Conservation (phyloP, 2,329 filamentous ascomycete genomes). For the Penicillium occitanis region DNA sequence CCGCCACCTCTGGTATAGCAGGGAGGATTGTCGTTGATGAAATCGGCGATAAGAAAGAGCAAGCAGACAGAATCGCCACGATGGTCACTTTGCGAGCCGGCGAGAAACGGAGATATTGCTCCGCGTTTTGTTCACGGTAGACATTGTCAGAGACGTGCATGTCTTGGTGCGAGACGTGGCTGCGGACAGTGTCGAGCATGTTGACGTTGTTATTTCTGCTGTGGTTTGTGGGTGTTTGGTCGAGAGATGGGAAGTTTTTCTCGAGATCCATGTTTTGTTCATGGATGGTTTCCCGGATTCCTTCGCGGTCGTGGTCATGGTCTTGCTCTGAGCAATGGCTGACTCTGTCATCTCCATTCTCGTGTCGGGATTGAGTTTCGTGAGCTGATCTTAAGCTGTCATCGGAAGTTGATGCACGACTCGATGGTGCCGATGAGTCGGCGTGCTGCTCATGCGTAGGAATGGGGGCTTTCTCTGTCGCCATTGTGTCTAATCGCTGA, state of each 20-base stretch:
- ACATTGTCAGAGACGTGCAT: constrained; percentile 31
- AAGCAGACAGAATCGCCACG: constrained; percentile 68
- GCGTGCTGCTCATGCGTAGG: background rate
- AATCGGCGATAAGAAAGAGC: constrained; percentile 72
- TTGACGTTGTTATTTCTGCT: constrained; percentile 22
- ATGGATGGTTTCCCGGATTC: background rate
- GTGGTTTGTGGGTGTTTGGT: constrained; percentile 16
- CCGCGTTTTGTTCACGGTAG: constrained; percentile 48
- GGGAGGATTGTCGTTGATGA: constrained; percentile 72
- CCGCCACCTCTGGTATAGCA: constrained; percentile 71
- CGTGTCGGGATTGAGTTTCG: background rate
- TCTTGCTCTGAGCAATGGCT: background rate
- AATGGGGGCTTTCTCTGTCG: background rate
- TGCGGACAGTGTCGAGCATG: constrained; percentile 33
- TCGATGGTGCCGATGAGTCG: constrained; percentile 3
- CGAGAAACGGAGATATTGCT: constrained; percentile 65
- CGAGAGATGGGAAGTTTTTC: constrained; percentile 8
- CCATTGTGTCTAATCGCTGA: background rate
- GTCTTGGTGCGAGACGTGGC: constrained; percentile 36
- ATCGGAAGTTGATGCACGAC: constrained; percentile 3
- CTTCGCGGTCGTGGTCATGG: background rate
- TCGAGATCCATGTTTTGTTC: constrained; percentile 6
- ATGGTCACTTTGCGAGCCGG: constrained; percentile 64
- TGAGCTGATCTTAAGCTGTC: constrained; percentile 1
- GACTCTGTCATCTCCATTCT: background rate